Evolutionary conservation across 2,329 filamentous ascomycete species (phyloP), one percentile per base, ranked within the genome.

Genomic region (Colletotrichum somersetense): DNA sequence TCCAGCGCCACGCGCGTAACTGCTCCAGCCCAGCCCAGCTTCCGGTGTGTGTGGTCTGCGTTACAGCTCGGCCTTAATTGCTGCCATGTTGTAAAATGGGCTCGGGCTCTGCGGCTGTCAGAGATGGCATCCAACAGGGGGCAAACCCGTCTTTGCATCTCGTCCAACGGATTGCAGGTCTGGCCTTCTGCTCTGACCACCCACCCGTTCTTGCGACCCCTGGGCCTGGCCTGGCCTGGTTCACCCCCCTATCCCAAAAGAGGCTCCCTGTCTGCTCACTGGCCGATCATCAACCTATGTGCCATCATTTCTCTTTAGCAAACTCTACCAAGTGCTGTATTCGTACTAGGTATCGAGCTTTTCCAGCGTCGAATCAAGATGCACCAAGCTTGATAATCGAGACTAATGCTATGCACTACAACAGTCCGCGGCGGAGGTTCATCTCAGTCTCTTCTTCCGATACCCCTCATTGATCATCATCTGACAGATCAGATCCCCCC

Each of bases 161-260:
- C 61, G 26, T 44, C 62, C 46, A 61, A 38, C 56, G 38, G 35
- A 46, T 44, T 72, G 42, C 58, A 55, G 58, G 58, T 52, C 59
- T 62, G 38, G 71, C 50, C 67, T 66, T 42, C 18, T 66, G 67
- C 67, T 58, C 56, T 70, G 71, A 56, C 56, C 62, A 70, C 71
- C 69, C 66, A 65, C 67, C 55, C 23, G 33, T 71, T 48, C 42
- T 35, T 11, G 18, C 10, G n/a, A 20, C 40, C 71, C 70, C 26
- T 26, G 26, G 26, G 26, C 26, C 26, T 26, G 26, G 26, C 26
- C 26, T 26, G 26, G 26, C 71, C 71, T 73, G 46, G 66, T 55
- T 56, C 58, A 26, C 62, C 67, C 38, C 38, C 23, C 14, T 26
- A 20, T 66, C 61, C 71, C 62, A 62, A 66, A 62, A 52, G 67